These are phyloP conservation scores for Lactifluus volemus DNA, from an alignment of 768 basidiomycete species.

Conservation along the genomic window DNA sequence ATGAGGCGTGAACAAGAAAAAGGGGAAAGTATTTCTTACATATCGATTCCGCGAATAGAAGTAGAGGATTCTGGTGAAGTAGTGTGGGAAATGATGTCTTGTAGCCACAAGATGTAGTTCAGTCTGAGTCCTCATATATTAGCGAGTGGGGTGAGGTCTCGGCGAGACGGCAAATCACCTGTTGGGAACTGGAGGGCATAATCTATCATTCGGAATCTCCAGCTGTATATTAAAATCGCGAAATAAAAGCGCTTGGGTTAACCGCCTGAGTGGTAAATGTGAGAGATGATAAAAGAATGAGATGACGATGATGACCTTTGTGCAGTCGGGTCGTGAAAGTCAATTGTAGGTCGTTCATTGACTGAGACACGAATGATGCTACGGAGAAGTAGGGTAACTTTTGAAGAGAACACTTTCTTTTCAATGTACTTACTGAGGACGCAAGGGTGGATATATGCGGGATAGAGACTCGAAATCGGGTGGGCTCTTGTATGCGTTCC, in stretches of 20 bases:
- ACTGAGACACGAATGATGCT: slow-evolving; percentile 23
- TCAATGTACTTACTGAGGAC: slow-evolving; percentile 37
- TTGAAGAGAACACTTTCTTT: not conserved
- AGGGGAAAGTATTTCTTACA: slow-evolving; percentile 39
- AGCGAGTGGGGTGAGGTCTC: not conserved
- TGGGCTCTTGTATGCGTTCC: slow-evolving; percentile 38
- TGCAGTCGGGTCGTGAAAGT: slow-evolving; percentile 66
- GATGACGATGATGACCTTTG: slow-evolving; percentile 42
- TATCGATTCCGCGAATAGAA: slow-evolving; percentile 52
- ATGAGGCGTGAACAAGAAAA: not conserved
- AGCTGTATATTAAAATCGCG: slow-evolving; percentile 65
- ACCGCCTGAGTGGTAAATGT: slow-evolving; percentile 38
- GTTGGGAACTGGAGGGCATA: slow-evolving; percentile 73
- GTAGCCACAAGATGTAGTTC: slow-evolving; percentile 83
- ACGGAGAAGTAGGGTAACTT: not conserved
- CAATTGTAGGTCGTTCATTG: slow-evolving; percentile 37
- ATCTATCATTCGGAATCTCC: slow-evolving; percentile 53
- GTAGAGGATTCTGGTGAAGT: not conserved
- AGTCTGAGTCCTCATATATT: slow-evolving; percentile 36
- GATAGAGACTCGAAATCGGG: slow-evolving; percentile 44
- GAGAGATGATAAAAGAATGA: not conserved
- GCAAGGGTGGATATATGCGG: slow-evolving; percentile 45
- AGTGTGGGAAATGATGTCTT: slow-evolving; percentile 41
- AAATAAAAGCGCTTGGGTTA: slow-evolving; percentile 71
- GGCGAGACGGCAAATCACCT: not conserved